A percentile compares a stretch with the other conserved stretches of the same genome.
Conservation (phyloP, 768 basidiomycete species). For the Coprinellus aureogranulatus region DNA sequence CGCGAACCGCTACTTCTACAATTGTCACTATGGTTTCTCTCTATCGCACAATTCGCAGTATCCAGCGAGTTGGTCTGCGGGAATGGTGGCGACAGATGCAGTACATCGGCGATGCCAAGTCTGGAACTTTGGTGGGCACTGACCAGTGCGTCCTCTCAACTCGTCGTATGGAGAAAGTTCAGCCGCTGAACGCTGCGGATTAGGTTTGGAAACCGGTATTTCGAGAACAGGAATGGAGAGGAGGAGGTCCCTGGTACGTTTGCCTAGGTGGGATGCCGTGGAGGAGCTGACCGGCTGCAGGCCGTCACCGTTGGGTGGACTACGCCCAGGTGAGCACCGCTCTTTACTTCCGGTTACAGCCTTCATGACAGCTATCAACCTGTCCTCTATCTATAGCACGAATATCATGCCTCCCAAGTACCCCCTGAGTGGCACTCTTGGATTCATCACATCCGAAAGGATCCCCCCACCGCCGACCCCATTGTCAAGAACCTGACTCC, state of each 20-base stretch:
- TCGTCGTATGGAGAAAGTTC: slow-evolving; percentile 3
- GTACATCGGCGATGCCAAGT: slow-evolving; percentile 93
- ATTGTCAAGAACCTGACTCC: slow-evolving; percentile 68
- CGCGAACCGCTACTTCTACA: background rate
- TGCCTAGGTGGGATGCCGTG: background rate
- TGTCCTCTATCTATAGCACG: slow-evolving; percentile 41
- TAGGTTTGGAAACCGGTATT: slow-evolving; percentile 94
- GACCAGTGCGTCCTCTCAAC: slow-evolving; percentile 69
- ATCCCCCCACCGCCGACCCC: slow-evolving; percentile 73
- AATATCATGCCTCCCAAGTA: slow-evolving; percentile 89
- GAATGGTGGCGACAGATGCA: slow-evolving; percentile 93
- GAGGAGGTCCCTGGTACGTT: slow-evolving; percentile 84
- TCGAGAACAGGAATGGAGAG: slow-evolving; percentile 82
- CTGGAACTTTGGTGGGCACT: slow-evolving; percentile 67
- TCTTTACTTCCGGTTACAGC: background rate
- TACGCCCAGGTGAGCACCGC: slow-evolving; percentile 65
- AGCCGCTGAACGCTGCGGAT: slow-evolving; percentile 5
- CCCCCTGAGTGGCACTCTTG: slow-evolving; percentile 98
- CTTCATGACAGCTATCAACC: slow-evolving; percentile 1
- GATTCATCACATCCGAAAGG: slow-evolving; percentile 85
- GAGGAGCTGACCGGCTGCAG: slow-evolving; percentile 34
- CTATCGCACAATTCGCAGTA: slow-evolving; percentile 69
- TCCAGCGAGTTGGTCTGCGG: slow-evolving; percentile 70
- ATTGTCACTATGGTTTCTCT: slow-evolving; percentile 65
- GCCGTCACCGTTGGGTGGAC: slow-evolving; percentile 97